A percentile compares a stretch with the other conserved stretches of the same genome.
phyloP scores from a whole-genome alignment of 2,329 filamentous ascomycete genomes.

The Penicillium sp. region DNA sequence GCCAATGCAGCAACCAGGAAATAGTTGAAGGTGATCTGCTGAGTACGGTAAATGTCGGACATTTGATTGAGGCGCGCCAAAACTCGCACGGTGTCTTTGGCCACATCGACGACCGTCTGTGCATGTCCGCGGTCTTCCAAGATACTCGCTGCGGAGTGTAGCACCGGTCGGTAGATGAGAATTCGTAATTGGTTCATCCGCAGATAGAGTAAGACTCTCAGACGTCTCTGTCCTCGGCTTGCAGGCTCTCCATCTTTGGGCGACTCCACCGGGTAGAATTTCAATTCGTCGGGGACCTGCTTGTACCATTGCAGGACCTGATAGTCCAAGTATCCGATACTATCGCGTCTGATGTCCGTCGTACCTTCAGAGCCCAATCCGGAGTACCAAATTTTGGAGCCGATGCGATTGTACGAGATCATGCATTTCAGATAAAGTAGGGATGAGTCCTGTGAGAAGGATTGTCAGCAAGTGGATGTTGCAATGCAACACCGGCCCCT shows the following conservation, averaged over 20 bases:
- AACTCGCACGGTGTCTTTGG: constrained; percentile 59
- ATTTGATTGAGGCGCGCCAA: constrained; percentile 57
- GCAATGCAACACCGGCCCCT: neutral
- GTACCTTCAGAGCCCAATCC: constrained; percentile 65
- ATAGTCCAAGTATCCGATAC: constrained; percentile 74
- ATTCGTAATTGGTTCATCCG: constrained; percentile 87
- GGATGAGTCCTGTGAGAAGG: constrained; percentile 32
- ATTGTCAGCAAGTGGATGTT: neutral
- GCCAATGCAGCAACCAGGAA: constrained; percentile 60
- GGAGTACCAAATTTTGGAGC: constrained; percentile 79
- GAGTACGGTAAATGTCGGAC: constrained; percentile 57
- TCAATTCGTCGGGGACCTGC: constrained; percentile 58
- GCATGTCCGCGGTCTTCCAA: constrained; percentile 68
- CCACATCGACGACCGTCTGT: constrained; percentile 60
- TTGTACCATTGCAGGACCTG: constrained; percentile 86
- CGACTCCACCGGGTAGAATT: constrained; percentile 55
- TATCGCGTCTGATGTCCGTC: constrained; percentile 61
- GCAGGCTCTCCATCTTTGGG: constrained; percentile 44
- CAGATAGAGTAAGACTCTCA: constrained; percentile 78
- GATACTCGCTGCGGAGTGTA: constrained; percentile 80
- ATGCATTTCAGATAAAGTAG: constrained; percentile 72
- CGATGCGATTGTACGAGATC: constrained; percentile 76
- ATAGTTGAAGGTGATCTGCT: constrained; percentile 62
- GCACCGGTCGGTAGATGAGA: constrained; percentile 77
- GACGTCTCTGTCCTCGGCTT: constrained; percentile 62